Evolutionary conservation across 2,329 filamentous ascomycete genomes (phyloP), one percentile per base, ranked within the genome.

Genomic region (Xylariomycetidae sp.): DNA sequence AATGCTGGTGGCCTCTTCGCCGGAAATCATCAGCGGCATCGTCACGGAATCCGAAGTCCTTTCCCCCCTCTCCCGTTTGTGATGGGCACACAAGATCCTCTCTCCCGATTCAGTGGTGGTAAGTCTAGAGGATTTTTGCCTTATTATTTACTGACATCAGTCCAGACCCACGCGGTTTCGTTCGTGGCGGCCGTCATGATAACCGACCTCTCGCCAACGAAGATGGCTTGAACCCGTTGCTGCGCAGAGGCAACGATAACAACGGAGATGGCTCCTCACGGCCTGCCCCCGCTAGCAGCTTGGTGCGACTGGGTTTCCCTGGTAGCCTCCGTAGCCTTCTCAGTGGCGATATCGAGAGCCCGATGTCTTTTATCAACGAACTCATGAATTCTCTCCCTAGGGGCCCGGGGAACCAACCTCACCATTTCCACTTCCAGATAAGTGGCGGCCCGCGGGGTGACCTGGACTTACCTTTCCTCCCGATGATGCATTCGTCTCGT

Each of bases 151-250:
- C 54, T 65, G 52, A 63, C 31, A 16, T 5, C 11, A 23, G 30
- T 31, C 27, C 38, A 55, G 52, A 51, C 44, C 38, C 57, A 50
- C 56, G 61, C 33, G 51, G 61, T 16, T 58, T 66, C 61, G 67
- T 75, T 45, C 62, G 69, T 40, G 61, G 65, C 6, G 72, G 79
- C 48, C 69, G 77, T 36, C 59, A 72, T 33, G 69, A 69, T 29
- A 66, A 63, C 14, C 66, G 73, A 19, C 63, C 74, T 33, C 70
- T 74, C 36, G 70, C 70, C 17, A 71, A 74, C 20, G 88, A 95
- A 44, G 89, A 96, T 54, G 88, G 88, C 4, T 72, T 80, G 15
- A 96, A 97, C 53, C 90, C 90, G 27, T 70, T 97, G 10, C 76
- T 97, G 34, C 83, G 88, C 44, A 82, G 86, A 36, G 59, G 61